Conservation (phyloP, 768 basidiomycete genomes). For the Trametes cubensis region DNA sequence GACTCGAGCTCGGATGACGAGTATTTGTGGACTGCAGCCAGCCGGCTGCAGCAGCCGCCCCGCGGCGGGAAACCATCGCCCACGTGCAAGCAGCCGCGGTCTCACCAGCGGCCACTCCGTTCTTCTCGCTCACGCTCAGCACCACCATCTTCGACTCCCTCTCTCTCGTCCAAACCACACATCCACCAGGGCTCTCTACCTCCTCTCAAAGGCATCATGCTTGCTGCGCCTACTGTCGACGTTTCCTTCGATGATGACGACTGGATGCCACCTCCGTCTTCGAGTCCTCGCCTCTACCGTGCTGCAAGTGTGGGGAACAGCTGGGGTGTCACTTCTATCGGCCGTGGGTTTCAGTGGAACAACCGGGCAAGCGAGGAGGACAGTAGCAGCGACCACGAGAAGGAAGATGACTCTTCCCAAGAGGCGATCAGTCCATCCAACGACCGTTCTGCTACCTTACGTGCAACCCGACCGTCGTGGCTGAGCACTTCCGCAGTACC, state of each 20-base stretch:
- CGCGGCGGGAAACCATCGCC: conserved; percentile 23
- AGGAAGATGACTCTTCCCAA: conserved; percentile 10
- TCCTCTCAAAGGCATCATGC: conserved; percentile 31
- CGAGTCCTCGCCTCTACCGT: conserved; percentile 50
- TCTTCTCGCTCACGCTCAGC: conserved; percentile 34
- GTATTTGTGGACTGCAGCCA: conserved; percentile 32
- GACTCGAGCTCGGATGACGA: conserved; percentile 31
- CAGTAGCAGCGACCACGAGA: conserved; percentile 22
- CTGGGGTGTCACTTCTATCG: conserved; percentile 86
- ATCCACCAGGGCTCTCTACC: conserved; percentile 17
- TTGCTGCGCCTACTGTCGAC: conserved; percentile 53
- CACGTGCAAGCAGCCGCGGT: conserved; percentile 26
- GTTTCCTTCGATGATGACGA: conserved; percentile 67
- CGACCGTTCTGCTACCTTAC: conserved; percentile 11
- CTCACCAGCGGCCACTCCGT: conserved; percentile 26
- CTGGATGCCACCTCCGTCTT: conserved; percentile 58
- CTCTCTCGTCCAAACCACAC: conserved; percentile 6
- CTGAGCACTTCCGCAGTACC: conserved; percentile 25
- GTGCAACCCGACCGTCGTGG: conserved; percentile 27
- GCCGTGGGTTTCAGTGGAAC: conserved; percentile 80
- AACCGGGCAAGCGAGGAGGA: conserved; percentile 37
- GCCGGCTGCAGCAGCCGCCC: conserved; percentile 15
- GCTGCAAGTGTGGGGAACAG: conserved; percentile 72
- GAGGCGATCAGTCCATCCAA: conserved; percentile 8
- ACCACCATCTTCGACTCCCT: conserved; percentile 31